phyloP scores from a whole-genome alignment of 495 filamentous ascomycete genomes.

The Xylaria scruposa region DNA sequence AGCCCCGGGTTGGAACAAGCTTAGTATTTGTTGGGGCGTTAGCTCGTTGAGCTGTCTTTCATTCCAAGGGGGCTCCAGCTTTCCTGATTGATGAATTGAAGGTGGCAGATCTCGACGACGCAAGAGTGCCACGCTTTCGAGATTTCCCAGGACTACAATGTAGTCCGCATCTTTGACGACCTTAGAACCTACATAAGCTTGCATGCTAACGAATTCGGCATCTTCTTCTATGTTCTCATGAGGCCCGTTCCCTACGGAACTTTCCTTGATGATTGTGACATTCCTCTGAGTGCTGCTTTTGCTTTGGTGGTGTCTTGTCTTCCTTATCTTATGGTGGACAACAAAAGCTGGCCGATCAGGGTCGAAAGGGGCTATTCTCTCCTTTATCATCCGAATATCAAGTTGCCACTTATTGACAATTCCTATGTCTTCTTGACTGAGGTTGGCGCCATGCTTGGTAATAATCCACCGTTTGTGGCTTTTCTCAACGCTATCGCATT shows the following conservation, averaged over 20 bases:
- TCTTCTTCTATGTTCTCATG: neutral
- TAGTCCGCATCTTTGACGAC: neutral
- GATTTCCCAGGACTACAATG: neutral
- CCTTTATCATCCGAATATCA: neutral
- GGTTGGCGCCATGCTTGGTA: neutral
- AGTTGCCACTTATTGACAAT: neutral
- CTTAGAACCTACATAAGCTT: neutral
- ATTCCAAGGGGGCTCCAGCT: neutral
- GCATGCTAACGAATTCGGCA: neutral
- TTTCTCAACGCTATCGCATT: neutral
- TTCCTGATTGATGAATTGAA: neutral
- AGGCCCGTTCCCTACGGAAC: neutral
- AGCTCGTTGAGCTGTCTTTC: neutral
- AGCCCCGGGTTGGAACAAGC: slow-evolving; percentile 5
- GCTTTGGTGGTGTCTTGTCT: neutral
- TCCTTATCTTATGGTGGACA: neutral
- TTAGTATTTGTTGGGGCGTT: neutral
- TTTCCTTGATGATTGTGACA: neutral
- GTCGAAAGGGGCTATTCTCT: slow-evolving; percentile 1
- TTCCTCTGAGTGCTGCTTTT: neutral
- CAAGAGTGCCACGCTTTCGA: slow-evolving; percentile 6
- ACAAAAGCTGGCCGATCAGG: neutral
- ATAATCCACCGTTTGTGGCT: slow-evolving; percentile 9
- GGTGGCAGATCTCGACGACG: neutral
- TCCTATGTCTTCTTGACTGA: neutral